phyloP scores from a whole-genome alignment of 306 rosid species.

The Fragaria ananassa region DNA sequence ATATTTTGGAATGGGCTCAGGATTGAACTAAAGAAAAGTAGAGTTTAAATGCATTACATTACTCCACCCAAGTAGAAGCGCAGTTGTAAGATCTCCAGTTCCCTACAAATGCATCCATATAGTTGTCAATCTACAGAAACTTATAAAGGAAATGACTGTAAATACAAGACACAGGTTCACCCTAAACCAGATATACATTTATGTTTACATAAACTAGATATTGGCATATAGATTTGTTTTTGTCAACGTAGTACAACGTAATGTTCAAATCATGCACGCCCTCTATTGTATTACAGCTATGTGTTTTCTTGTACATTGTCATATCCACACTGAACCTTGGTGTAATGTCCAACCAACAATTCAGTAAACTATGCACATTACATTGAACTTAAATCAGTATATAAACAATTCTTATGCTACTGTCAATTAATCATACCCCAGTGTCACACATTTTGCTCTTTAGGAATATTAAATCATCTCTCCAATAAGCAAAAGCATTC shows the following conservation, averaged over 20 bases:
- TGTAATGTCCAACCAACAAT: background rate
- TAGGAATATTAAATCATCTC: background rate
- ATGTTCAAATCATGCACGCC: background rate
- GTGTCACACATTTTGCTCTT: background rate
- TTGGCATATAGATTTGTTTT: background rate
- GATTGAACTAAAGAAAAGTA: constrained; percentile 9
- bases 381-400: background rate
- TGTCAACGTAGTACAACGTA: background rate
- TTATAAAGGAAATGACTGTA: background rate
- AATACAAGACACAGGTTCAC: background rate
- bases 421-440: background rate
- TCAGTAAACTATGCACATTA: background rate
- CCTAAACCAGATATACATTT: background rate
- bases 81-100: constrained; percentile 87
- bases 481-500: background rate
- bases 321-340: background rate
- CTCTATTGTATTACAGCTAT: background rate
- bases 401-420: background rate
- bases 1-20: background rate
- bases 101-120: constrained; percentile 51
- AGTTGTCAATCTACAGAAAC: constrained; percentile 9
- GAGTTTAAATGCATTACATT: constrained; percentile 53
- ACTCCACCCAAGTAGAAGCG: constrained; percentile 93
- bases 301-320: background rate
- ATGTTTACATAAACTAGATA: background rate